A percentile compares a stretch with the other conserved stretches of the same genome.
phyloP scores from a whole-genome alignment of 257 asterid species.

The Plantago ovata region DNA sequence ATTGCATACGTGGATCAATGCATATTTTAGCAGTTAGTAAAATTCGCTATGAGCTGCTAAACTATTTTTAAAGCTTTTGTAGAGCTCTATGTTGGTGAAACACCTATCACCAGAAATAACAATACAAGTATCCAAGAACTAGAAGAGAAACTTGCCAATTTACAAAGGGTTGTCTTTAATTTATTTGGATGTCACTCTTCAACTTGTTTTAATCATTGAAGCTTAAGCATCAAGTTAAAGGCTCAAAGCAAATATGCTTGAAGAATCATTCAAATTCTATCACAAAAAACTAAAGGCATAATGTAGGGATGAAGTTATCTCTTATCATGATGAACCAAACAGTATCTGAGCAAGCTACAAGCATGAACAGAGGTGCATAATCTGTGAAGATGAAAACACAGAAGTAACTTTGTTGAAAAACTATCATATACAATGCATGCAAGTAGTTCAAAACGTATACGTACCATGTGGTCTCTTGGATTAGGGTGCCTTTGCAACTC shows the following conservation, averaged over 20 bases:
- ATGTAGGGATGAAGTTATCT: background rate
- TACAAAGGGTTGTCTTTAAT: background rate
- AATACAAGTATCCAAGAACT: background rate
- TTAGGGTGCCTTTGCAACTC: slow-evolving; percentile 86
- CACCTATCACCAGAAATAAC: background rate
- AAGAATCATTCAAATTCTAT: background rate
- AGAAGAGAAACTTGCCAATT: background rate
- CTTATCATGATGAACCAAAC: background rate
- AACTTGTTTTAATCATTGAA: background rate
- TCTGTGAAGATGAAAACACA: slow-evolving; percentile 13
- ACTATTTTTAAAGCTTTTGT: background rate
- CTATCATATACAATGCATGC: background rate
- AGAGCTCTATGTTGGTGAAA: background rate
- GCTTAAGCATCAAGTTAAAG: background rate
- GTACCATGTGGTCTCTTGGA: slow-evolving; percentile 96
- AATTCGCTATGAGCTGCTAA: background rate
- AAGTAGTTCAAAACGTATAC: slow-evolving; percentile 8
- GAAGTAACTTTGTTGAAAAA: slow-evolving; percentile 1
- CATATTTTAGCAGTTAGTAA: background rate
- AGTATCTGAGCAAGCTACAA: background rate
- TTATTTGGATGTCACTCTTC: background rate
- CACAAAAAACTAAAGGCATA: background rate
- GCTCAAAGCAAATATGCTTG: background rate
- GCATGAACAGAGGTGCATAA: slow-evolving; percentile 8
- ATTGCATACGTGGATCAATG: background rate